Evolutionary conservation across 768 basidiomycete genomes (phyloP).

Genomic region (Filobasidium wieringae): DNA sequence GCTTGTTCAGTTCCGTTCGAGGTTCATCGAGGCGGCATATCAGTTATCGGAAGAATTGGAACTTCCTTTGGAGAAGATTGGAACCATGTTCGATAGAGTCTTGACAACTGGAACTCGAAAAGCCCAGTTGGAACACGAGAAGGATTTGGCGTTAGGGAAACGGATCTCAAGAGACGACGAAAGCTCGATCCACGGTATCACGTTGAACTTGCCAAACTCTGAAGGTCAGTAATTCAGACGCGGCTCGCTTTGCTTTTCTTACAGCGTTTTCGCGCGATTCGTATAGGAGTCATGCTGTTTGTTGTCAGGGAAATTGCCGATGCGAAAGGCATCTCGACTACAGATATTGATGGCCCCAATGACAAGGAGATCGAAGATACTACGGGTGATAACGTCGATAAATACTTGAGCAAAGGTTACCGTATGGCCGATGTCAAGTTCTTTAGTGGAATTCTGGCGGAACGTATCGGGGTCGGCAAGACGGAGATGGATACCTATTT

Average conservation of each 20-base stretch:
- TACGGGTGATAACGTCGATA: conserved; percentile 28
- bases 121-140: conserved; percentile 13
- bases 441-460: conserved; percentile 32
- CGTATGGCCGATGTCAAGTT: conserved; percentile 37
- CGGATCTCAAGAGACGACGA: conserved; percentile 19
- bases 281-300: conserved; percentile 36
- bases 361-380: conserved; percentile 8
- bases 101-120: conserved; percentile 32
- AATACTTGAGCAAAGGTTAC: conserved; percentile 34
- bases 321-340: conserved; percentile 12
- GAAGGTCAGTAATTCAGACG: conserved; percentile 21
- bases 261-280: too few relatives aligned
- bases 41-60: conserved; percentile 34
- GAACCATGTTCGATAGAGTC: conserved; percentile 37
- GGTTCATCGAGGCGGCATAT: conserved; percentile 36
- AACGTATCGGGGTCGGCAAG: conserved; percentile 32
- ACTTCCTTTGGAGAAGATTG: conserved; percentile 33
- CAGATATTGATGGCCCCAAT: conserved; percentile 13
- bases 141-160: conserved; percentile 16
- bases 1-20: conserved; percentile 25
- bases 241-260: not conserved
- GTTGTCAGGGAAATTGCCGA: conserved; percentile 35
- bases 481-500: conserved; percentile 36
- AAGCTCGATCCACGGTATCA: conserved; percentile 32
- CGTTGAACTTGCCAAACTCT: conserved; percentile 22